phyloP scores from a whole-genome alignment of 768 basidiomycete genomes.

The Boletus patriciae region DNA sequence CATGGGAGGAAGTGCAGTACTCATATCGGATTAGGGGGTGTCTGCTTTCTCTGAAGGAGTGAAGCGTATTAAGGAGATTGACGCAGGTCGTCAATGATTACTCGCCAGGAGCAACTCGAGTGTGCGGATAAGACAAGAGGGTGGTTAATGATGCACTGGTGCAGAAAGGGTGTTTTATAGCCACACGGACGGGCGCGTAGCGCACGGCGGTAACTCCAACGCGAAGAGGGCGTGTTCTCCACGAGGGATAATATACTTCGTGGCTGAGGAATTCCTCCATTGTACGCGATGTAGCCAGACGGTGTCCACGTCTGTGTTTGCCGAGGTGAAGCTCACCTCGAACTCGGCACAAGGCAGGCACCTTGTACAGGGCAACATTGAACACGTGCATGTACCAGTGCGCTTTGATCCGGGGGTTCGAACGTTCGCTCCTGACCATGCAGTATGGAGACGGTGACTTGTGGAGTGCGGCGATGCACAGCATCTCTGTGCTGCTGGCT shows the following conservation, averaged over 20 bases:
- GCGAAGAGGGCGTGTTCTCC: conserved; percentile 34
- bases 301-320: conserved; percentile 11
- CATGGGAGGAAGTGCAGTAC: conserved; percentile 34
- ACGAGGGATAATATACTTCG: conserved; percentile 24
- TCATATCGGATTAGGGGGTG: conserved; percentile 24
- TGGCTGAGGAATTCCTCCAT: conserved; percentile 13
- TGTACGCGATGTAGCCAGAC: conserved; percentile 11
- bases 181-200: conserved; percentile 9
- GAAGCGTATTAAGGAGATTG: conserved; percentile 7
- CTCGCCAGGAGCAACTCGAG: conserved; percentile 34
- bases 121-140: conserved; percentile 43
- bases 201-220: conserved; percentile 19
- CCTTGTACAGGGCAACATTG: conserved; percentile 2
- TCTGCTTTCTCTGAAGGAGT: conserved; percentile 11
- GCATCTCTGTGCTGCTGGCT: neutral
- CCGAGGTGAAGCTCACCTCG: conserved; percentile 17
- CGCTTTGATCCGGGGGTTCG: conserved; percentile 19
- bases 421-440: conserved; percentile 15
- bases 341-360: conserved; percentile 14
- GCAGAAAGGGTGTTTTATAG: conserved; percentile 28
- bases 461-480: neutral
- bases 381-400: conserved; percentile 18
- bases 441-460: neutral
- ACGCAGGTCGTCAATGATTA: conserved; percentile 8
- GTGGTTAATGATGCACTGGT: conserved; percentile 28